These are phyloP conservation scores for Coemansia sp. DNA, from an alignment of 192 early-diverging fungal species.

Conservation along the genomic window DNA sequence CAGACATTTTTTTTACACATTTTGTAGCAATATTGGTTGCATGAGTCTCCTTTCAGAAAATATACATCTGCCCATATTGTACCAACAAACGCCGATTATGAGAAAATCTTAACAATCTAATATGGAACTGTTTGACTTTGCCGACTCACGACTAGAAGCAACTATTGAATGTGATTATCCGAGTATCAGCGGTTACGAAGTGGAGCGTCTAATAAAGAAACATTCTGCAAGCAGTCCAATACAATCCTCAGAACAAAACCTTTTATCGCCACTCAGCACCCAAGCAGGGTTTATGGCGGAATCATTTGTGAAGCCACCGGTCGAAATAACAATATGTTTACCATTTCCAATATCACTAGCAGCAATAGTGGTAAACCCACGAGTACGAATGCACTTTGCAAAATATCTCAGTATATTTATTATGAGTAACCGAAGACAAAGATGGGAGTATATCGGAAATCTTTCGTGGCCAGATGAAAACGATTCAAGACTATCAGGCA, in stretches of 20 bases:
- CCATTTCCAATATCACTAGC: conserved; percentile 20
- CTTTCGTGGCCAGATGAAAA: neutral
- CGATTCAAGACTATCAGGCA: neutral
- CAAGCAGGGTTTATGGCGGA: conserved; percentile 18
- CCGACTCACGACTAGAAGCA: conserved; percentile 21
- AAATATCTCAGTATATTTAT: conserved; percentile 3
- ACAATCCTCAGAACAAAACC: neutral
- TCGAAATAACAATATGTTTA: conserved; percentile 12
- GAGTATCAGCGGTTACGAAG: conserved; percentile 20
- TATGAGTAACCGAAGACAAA: neutral
- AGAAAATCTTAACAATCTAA: neutral
- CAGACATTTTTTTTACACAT: no score
- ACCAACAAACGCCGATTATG: neutral
- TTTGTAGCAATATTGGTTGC: no score
- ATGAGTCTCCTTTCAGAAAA: no score
- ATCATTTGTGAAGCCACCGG: conserved; percentile 30
- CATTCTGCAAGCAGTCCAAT: neutral
- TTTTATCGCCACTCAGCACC: neutral
- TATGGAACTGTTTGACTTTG: conserved; percentile 30
- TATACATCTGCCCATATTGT: no score
- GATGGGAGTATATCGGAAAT: conserved; percentile 11
- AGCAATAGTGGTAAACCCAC: conserved; percentile 13
- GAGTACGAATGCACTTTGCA: conserved; percentile 10
- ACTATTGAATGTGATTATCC: conserved; percentile 5
- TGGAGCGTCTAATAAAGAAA: conserved; percentile 10